These are phyloP conservation scores for Ustilago bromivora DNA, from an alignment of 1,284 basidiomycete genomes.

Conservation along the genomic window DNA sequence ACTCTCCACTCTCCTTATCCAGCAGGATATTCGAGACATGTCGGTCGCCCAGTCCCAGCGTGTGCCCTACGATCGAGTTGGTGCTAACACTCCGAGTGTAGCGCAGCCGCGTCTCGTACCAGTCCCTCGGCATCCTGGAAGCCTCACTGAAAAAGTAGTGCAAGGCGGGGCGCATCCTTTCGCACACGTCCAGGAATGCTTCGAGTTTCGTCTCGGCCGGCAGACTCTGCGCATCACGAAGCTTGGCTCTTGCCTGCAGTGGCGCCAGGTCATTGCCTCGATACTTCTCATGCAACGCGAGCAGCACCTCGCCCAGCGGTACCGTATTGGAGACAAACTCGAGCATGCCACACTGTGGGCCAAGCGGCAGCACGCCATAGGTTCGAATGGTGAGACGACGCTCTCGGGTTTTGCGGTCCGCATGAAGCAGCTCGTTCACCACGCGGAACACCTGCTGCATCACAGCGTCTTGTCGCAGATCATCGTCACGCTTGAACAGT, in stretches of 20 bases:
- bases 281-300: constrained; percentile 73
- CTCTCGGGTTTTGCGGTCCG: constrained; percentile 80
- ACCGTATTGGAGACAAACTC: constrained; percentile 89
- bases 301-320: constrained; percentile 78
- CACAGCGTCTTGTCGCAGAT: constrained; percentile 94
- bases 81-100: constrained; percentile 93
- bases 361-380: constrained; percentile 90
- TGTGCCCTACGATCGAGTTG: constrained; percentile 91
- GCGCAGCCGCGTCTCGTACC: constrained; percentile 92
- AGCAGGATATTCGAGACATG: constrained; percentile 93
- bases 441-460: constrained; percentile 98
- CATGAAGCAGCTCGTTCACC: constrained; percentile 81
- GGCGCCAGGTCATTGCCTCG: constrained; percentile 44
- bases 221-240: constrained; percentile 35
- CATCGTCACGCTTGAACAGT: constrained; percentile 92
- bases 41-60: constrained; percentile 92
- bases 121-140: constrained; percentile 85
- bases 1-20: constrained; percentile 84
- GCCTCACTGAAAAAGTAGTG: constrained; percentile 92
- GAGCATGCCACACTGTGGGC: constrained; percentile 83
- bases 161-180: constrained; percentile 85
- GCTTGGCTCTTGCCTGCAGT: constrained; percentile 40
- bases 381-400: constrained; percentile 82
- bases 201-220: constrained; percentile 44
- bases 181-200: constrained; percentile 74